These are phyloP conservation scores for Alternaria incomplexa DNA, from an alignment of 2,329 filamentous ascomycete species.

Conservation along the genomic window DNA sequence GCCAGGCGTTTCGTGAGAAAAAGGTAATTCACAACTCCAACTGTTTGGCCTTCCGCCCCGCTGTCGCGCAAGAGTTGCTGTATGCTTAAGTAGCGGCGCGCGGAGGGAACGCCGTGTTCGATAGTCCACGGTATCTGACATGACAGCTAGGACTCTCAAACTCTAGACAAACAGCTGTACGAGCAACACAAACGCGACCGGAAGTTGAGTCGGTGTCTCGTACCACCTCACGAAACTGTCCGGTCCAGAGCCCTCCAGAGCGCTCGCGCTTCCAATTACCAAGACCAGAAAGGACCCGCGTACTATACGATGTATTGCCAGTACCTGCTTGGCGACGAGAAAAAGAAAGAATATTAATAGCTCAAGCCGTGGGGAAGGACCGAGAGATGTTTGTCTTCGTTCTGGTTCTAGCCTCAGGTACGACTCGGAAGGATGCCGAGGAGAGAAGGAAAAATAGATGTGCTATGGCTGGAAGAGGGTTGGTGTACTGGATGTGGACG, in stretches of 20 bases:
- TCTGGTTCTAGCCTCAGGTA: conserved; percentile 3
- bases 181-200: neutral
- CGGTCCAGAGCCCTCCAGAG: neutral
- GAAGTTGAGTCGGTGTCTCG: neutral
- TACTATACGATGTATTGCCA: neutral
- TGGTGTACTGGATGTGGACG: neutral
- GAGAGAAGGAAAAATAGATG: neutral
- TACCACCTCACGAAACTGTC: neutral
- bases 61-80: neutral
- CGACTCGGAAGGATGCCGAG: neutral
- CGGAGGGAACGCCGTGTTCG: neutral
- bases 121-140: neutral
- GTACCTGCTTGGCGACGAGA: neutral
- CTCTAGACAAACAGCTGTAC: neutral
- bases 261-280: neutral
- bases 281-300: neutral
- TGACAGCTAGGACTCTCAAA: neutral
- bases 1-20: neutral
- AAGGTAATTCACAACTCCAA: neutral
- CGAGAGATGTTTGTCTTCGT: neutral
- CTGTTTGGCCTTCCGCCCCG: neutral
- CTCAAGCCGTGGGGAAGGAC: neutral
- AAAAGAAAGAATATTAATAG: conserved; percentile 1
- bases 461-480: conserved; percentile 8
- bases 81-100: neutral